Base-by-base conservation (phyloP, 2,329 filamentous ascomycete species). In the Didymella arachidicola region DNA sequence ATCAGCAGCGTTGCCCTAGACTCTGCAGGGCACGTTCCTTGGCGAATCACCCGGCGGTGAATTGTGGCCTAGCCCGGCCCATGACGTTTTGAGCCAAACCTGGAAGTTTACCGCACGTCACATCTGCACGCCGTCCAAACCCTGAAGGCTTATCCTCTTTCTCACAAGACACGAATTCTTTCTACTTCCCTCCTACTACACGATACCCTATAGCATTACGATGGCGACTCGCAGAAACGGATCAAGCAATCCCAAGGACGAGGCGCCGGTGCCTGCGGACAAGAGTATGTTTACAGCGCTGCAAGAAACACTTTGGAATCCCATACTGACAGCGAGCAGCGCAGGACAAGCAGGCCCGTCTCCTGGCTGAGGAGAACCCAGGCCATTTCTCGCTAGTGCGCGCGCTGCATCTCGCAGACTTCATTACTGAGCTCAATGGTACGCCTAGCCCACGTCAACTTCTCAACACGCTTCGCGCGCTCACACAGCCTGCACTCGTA, bases 401-500 rank as follows among this genome's bases (percentile, higher is more conserved):
- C 65, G 82, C 81, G 54, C 84, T 95, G 76, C 88, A 97, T 77
- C 83, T 96, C 73, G 88, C 93, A 64, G 87, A 96, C 79, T 82
- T 93, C 70, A 92, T 97, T 79, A 93, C 92, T 29, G 87, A 94
- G 78, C 78, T 94, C 77, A 91, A 96, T 77, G 85, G 92, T 79
- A 75, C 41, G 62, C 25, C 29, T 36, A 43, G 46, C n/a, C 42
- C 48, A 18, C 29, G 19, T 48, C 12, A 30, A 19, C 41, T 32
- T 46, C 38, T 48, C 41, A 44, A 12, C n/a, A 42, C 6, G 5
- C 27, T n/a, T 12, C 41, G 22, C 57, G 38, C 34, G 46, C 10
- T 11, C 38, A n/a, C 16, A 34, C 30, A 29, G 45, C 6, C 26
- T 18, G 38, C 12, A n/a, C 27, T 7, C 25, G 16, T 4, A 26